Percentiles rank a stretch among this genome's conserved stretches.
These are phyloP conservation scores for Pseudogymnoascus sp. DNA, from an alignment of 2,329 filamentous ascomycete species.

Conservation along the genomic window DNA sequence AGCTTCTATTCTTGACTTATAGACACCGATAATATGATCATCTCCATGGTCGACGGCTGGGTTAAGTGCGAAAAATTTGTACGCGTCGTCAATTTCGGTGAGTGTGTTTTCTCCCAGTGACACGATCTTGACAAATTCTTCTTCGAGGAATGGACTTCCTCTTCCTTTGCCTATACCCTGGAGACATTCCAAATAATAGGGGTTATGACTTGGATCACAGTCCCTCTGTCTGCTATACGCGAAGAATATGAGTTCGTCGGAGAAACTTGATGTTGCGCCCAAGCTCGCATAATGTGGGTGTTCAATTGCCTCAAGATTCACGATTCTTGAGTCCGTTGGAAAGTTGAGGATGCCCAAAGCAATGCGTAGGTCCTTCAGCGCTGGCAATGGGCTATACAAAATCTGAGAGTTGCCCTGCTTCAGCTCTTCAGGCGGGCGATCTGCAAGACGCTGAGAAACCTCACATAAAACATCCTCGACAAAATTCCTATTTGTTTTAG, in stretches of 20 bases:
- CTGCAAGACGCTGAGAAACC: constrained; percentile 32
- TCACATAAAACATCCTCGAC: constrained; percentile 54
- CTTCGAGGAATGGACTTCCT: constrained; percentile 44
- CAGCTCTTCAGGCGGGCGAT: constrained; percentile 17
- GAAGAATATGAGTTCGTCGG: constrained; percentile 51
- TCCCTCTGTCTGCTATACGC: constrained; percentile 52
- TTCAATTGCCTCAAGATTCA: constrained; percentile 29
- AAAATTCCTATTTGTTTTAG: constrained; percentile 25
- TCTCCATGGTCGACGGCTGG: constrained; percentile 39
- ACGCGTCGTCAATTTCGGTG: constrained; percentile 48
- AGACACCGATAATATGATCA: constrained; percentile 52
- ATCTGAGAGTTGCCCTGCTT: constrained; percentile 8
- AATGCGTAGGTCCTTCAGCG: constrained; percentile 21
- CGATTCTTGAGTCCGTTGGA: constrained; percentile 20
- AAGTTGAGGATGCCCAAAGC: constrained; percentile 25
- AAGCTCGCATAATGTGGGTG: constrained; percentile 48
- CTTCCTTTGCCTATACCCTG: constrained; percentile 44
- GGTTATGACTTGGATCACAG: constrained; percentile 36
- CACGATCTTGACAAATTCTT: constrained; percentile 47
- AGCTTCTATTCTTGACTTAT: constrained; percentile 49
- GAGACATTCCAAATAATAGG: constrained; percentile 60
- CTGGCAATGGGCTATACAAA: constrained; percentile 14
- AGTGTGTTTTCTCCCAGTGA: constrained; percentile 49
- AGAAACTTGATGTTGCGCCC: constrained; percentile 53
- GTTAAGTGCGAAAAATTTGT: constrained; percentile 48